A percentile compares a stretch with the other conserved stretches of the same genome.
Conservation (phyloP, 75 land plant species). For the Pinus taeda region DNA sequence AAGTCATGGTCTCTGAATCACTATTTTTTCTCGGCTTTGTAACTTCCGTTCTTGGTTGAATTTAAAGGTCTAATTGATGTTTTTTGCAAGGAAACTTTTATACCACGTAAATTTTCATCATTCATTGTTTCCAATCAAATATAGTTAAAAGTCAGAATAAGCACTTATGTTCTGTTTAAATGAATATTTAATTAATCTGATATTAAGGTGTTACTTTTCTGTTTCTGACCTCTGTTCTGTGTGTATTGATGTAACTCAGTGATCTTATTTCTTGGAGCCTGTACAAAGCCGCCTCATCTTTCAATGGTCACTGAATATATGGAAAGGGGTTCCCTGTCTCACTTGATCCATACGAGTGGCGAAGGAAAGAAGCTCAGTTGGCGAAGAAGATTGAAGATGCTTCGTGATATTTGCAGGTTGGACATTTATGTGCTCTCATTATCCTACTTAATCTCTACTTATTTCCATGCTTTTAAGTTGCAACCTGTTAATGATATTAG, state of each 20-base stretch:
- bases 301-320: constrained; percentile 98
- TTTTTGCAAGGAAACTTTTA: neutral
- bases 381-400: constrained; percentile 89
- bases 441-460: neutral
- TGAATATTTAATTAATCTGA: neutral
- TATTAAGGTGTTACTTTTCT: neutral
- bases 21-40: neutral
- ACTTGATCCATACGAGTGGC: constrained; percentile 75
- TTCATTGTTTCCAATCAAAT: neutral
- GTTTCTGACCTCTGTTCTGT: neutral
- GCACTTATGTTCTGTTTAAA: neutral
- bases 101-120: neutral
- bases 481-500: neutral
- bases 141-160: neutral
- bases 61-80: neutral
- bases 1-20: neutral
- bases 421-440: neutral
- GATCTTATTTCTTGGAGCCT: constrained; percentile 92
- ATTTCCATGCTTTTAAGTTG: neutral
- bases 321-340: constrained; percentile 92
- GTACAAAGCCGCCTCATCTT: constrained; percentile 88
- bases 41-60: neutral
- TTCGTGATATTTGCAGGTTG: constrained; percentile 96
- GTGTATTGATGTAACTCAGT: constrained; percentile 35
- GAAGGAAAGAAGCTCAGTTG: constrained; percentile 86